These are phyloP conservation scores for Lactarius sp. DNA, from an alignment of 768 basidiomycete genomes.

Conservation along the genomic window DNA sequence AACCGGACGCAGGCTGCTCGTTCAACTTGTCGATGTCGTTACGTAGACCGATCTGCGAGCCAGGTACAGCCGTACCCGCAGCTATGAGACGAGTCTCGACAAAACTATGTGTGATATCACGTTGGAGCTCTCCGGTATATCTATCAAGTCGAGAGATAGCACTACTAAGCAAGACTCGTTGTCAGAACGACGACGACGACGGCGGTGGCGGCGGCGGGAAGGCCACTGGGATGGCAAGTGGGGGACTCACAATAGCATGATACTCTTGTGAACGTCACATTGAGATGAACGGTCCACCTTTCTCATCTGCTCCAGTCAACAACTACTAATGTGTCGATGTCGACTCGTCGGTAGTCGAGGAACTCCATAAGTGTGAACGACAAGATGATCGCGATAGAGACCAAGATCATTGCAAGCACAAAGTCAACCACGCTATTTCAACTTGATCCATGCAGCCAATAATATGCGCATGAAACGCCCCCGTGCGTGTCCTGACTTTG, in stretches of 20 bases:
- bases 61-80: constrained; percentile 53
- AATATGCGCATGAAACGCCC: constrained; percentile 65
- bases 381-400: constrained; percentile 82
- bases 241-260: constrained; percentile 85
- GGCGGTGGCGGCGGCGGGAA: background rate
- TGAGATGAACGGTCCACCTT: constrained; percentile 85
- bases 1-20: constrained; percentile 51
- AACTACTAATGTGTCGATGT: constrained; percentile 84
- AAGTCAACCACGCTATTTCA: constrained; percentile 5
- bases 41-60: constrained; percentile 51
- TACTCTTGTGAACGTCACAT: constrained; percentile 92
- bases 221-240: background rate
- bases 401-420: constrained; percentile 69
- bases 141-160: constrained; percentile 94
- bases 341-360: constrained; percentile 86
- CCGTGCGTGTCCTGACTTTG: constrained; percentile 95
- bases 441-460: background rate
- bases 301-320: constrained; percentile 96
- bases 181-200: background rate
- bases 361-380: constrained; percentile 92
- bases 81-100: constrained; percentile 69
- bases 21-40: constrained; percentile 86
- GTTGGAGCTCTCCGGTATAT: constrained; percentile 96
- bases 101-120: constrained; percentile 86
- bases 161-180: constrained; percentile 49